Evolutionary conservation across 495 filamentous ascomycete species (phyloP), one percentile per base, ranked within the genome.

Genomic region (Darksidea phi): DNA sequence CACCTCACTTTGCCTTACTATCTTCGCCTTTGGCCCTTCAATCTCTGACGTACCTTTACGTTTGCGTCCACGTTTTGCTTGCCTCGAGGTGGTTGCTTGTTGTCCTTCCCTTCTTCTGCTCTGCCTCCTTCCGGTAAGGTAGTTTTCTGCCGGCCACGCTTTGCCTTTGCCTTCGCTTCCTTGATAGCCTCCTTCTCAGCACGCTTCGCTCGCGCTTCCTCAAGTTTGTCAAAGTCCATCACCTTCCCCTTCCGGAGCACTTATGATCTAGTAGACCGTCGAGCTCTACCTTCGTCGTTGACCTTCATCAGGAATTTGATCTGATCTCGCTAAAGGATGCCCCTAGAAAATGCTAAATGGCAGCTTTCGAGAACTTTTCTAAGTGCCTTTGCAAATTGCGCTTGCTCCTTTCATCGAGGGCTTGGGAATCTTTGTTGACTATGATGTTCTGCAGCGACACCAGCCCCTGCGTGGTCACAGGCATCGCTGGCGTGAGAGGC

Each of bases 261-360:
- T 3, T 34, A 6, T 12, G 48, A 52, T 25, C n/a, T 52, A 26
- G 48, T 52, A 7, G 28, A 28, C 32, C 28, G 15, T 23, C 48
- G 48, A 6, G 17, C 26, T n/a, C 34, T 52, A 52, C 23, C 48
- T 52, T 52, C 48, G 23, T 52, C 34, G 28, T 52, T 52, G 24
- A 52, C 15, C 18, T 32, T 52, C 5, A 37, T 6, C 13, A 52
- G 17, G 34, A 52, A 52, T 17, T 17, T 11, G 28, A 32, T 52
- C 2, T 24, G 48, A 17, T 34, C 24, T 17, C 11, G 15, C n/a
- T 32, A n/a, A 25, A 52, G 48, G 28, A 17, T n/a, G 8, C 20
- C 23, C 17, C 32, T 17, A 6, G 48, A 11, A 25, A 52, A 52
- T 8, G 13, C 13, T n/a, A 52, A 10, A 4, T 32, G 28, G 23